A percentile compares a stretch with the other conserved stretches of the same genome.
Conservation (phyloP, 768 basidiomycete species). For the Russula dissimulans region DNA sequence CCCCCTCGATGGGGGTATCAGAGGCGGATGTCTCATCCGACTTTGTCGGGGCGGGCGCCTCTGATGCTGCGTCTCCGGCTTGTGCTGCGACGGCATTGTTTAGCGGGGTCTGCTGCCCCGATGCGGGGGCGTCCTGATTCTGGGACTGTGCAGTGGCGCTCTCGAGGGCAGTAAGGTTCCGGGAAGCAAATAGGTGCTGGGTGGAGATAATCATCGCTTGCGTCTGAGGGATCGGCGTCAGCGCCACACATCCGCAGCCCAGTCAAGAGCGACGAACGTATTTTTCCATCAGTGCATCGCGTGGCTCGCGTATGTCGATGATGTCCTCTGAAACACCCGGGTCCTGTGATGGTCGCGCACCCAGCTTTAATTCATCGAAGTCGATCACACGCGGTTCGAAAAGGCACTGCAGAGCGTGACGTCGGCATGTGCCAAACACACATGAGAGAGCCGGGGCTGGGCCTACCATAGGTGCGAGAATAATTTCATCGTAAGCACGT, state of each 20-base stretch:
- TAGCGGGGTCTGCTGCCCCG: constrained; percentile 22
- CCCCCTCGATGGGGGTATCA: constrained; percentile 15
- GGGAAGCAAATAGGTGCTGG: constrained; percentile 52
- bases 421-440: not conserved
- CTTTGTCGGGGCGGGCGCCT: constrained; percentile 14
- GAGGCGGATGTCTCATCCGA: constrained; percentile 19
- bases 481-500: constrained; percentile 91
- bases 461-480: constrained; percentile 86
- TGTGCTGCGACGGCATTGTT: constrained; percentile 9
- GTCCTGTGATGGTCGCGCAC: constrained; percentile 39
- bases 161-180: constrained; percentile 12
- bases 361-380: constrained; percentile 65
- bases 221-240: constrained; percentile 40
- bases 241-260: not conserved
- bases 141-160: not conserved
- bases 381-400: constrained; percentile 93
- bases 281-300: constrained; percentile 27
- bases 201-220: constrained; percentile 89
- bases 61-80: constrained; percentile 15
- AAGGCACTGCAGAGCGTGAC: constrained; percentile 48
- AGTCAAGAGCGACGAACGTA: constrained; percentile 28
- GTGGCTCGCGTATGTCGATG: constrained; percentile 28
- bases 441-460: constrained; percentile 17
- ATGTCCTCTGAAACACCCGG: constrained; percentile 71
- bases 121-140: constrained; percentile 10